phyloP scores from a whole-genome alignment of 306 rosid genomes.

The Datisca glomerata region DNA sequence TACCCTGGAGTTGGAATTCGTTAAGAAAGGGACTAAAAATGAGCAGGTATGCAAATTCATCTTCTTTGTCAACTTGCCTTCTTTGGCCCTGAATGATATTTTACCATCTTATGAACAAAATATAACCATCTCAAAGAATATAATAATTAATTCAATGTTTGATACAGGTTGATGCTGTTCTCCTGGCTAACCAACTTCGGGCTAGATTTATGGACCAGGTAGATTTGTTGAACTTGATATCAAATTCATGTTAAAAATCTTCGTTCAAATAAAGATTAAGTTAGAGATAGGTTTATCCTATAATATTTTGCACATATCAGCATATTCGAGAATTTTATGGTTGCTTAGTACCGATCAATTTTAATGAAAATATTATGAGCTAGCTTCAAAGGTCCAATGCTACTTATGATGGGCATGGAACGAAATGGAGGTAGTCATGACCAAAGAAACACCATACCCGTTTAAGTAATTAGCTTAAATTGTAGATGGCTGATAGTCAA shows the following conservation, averaged over 20 bases:
- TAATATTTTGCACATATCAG: no score
- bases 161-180: conserved; percentile 84
- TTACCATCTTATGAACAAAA: not conserved
- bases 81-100: conserved; percentile 1
- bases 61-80: not conserved
- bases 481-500: not conserved
- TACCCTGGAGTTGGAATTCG: conserved; percentile 77
- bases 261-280: no score
- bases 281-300: no score
- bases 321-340: no score
- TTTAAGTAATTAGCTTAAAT: not conserved
- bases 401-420: no score
- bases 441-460: not conserved
- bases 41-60: conserved; percentile 52
- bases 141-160: not conserved
- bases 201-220: conserved; percentile 72
- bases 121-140: no score
- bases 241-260: no score
- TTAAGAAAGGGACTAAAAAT: conserved; percentile 55
- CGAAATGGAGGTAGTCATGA: not conserved
- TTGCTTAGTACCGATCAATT: no score
- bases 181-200: conserved; percentile 50
- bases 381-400: no score
- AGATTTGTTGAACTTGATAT: conserved; percentile 1
- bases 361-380: no score